Evolutionary conservation across 768 basidiomycete species (phyloP).

Genomic region (Gyrodon lividus): DNA sequence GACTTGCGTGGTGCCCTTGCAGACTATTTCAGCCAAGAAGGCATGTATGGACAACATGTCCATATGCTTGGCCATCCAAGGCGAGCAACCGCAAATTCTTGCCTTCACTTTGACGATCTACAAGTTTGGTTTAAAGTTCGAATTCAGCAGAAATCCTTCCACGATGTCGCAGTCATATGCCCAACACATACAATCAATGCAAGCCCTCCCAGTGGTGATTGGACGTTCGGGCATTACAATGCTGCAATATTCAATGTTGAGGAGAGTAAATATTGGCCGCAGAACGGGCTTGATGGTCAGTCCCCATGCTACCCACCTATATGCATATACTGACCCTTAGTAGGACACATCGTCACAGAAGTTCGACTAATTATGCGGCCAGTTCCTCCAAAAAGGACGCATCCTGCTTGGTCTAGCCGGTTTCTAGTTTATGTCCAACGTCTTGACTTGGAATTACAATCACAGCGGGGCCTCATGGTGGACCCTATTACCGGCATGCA

Average conservation of each 20-base stretch:
- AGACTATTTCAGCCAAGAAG: background rate
- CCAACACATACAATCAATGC: conserved; percentile 17
- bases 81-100: background rate
- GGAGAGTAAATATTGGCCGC: too few species aligned
- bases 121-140: conserved; percentile 28
- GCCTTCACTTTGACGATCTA: conserved; percentile 24
- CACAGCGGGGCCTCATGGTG: background rate
- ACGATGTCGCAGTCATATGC: background rate
- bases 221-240: conserved; percentile 21
- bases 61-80: background rate
- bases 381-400: background rate
- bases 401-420: background rate
- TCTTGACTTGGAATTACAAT: conserved; percentile 22
- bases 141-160: conserved; percentile 22
- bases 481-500: conserved; percentile 21
- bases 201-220: conserved; percentile 14
- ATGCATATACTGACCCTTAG: too few species aligned
- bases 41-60: too few species aligned
- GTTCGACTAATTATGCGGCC: conserved; percentile 16
- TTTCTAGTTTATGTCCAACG: conserved; percentile 27
- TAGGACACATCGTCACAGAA: conserved; percentile 14
- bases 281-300: too few species aligned
- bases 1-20: background rate
- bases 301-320: too few species aligned
- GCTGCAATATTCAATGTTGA: too few species aligned